These are phyloP conservation scores for Hamigera avellanea DNA, from an alignment of 495 filamentous ascomycete species.

Conservation along the genomic window DNA sequence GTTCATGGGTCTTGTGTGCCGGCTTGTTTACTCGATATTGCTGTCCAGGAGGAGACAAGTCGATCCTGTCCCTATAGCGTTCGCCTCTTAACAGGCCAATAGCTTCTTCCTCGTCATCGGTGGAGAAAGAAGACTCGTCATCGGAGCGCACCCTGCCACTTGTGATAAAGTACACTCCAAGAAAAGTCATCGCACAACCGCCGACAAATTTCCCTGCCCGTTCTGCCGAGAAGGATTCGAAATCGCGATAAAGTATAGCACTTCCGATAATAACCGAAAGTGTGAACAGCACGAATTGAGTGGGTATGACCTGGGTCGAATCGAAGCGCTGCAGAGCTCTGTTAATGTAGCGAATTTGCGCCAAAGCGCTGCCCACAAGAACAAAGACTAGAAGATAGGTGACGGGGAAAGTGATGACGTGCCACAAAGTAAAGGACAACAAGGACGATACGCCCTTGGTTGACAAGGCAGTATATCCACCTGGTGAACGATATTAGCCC, in stretches of 20 bases:
- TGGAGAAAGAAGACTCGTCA: slow-evolving; percentile 32
- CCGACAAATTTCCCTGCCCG: slow-evolving; percentile 75
- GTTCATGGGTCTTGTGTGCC: slow-evolving; percentile 6
- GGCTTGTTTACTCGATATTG: slow-evolving; percentile 9
- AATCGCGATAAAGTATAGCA: slow-evolving; percentile 86
- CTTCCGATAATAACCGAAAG: slow-evolving; percentile 90
- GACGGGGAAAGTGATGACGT: slow-evolving; percentile 79
- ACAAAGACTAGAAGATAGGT: slow-evolving; percentile 73
- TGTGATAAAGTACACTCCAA: slow-evolving; percentile 90
- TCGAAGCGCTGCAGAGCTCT: slow-evolving; percentile 90
- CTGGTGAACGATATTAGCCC: slow-evolving; percentile 25
- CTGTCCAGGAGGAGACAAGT: slow-evolving; percentile 19
- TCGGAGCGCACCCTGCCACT: slow-evolving; percentile 39
- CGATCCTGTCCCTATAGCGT: slow-evolving; percentile 26
- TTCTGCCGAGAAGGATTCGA: slow-evolving; percentile 59
- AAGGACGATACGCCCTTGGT: slow-evolving; percentile 95
- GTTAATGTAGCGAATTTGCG: slow-evolving; percentile 95
- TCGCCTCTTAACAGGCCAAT: slow-evolving; percentile 36
- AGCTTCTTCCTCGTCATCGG: slow-evolving; percentile 35
- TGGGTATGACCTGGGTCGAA: slow-evolving; percentile 92
- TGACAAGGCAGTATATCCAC: slow-evolving; percentile 87
- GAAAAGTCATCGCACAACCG: slow-evolving; percentile 82
- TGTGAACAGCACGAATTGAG: slow-evolving; percentile 94
- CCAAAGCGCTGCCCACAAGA: slow-evolving; percentile 70
- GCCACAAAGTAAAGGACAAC: slow-evolving; percentile 77